Base-by-base conservation (phyloP, 768 basidiomycete species). In the Amanita jacksonii region DNA sequence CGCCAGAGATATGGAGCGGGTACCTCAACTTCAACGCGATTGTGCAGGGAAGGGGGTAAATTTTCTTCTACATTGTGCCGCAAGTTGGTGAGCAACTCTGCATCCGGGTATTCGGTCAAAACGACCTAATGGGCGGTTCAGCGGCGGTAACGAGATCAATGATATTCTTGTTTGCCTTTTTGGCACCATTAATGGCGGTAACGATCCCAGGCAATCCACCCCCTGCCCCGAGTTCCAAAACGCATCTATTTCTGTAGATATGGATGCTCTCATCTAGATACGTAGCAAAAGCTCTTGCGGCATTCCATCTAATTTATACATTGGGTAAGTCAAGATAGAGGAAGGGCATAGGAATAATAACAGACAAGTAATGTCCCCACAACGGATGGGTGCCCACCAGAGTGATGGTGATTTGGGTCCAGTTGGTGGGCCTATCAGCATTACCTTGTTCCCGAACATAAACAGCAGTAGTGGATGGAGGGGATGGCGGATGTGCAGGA, bases 141-240 rank as follows among this genome's bases (percentile, higher is more conserved):
- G 18, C 24, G 9, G 38, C 39, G 32, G 24, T 27, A 33, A 24
- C 2, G 45, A 15, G 4, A 24, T 20, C 23, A 38, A 0, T 16
- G n/a, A 8, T 19, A 18, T 42, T 13, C 8, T 15, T 18, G 45
- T 67, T n/a, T 15, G 87, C 91, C 56, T 74, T 75, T 31, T 59
- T 54, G 0, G 91, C 90, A 0, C 81, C 84, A 46, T 79, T 81
- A 31, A 81, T 73, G 0, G 72, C 76, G 0, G 81, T 67, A 2
- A 93, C 74, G 5, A 99, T 68, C 3, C 85, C 79, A 0, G 96
- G 96, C 5, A 98, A 66, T 2, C 81, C 94, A 1, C 89, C 93
- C 0, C 92, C 96, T 0, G 96, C 96, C 0, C 96, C 96, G 0
- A 98, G 75, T 59, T 99, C 96, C 1, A 97, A 67, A 0, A 97